Conservation (phyloP, 1,284 basidiomycete species). For the Anthracocystis walkeri region DNA sequence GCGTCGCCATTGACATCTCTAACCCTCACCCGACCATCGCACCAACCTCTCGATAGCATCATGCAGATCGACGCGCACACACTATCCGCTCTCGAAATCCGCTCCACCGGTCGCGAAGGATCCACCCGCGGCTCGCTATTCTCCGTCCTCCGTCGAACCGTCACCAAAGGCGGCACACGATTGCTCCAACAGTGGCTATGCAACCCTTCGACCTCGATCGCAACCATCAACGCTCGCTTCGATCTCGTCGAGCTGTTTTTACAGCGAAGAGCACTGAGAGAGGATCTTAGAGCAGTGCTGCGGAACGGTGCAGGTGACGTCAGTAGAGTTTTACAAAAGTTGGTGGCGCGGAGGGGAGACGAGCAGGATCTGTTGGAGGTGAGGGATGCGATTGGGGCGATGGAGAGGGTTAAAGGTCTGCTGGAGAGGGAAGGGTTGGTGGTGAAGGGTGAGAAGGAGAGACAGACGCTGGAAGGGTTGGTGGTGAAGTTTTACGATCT, state of each 20-base stretch:
- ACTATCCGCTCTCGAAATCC: constrained; percentile 62
- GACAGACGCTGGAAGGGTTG: constrained; percentile 13
- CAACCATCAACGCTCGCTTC: constrained; percentile 52
- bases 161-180: constrained; percentile 64
- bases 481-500: constrained; percentile 36
- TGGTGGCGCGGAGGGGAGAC: constrained; percentile 57
- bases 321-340: constrained; percentile 59
- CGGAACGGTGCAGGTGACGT: constrained; percentile 60
- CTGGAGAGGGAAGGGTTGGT: constrained; percentile 23
- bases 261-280: constrained; percentile 33
- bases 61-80: constrained; percentile 68
- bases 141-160: constrained; percentile 61
- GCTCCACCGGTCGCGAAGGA: constrained; percentile 44
- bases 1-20: constrained; percentile 18
- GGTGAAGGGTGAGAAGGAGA: background rate
- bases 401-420: constrained; percentile 22
- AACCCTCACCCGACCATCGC: constrained; percentile 15
- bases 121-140: constrained; percentile 60
- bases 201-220: constrained; percentile 56
- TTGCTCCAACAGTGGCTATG: constrained; percentile 63
- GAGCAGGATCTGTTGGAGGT: constrained; percentile 67
- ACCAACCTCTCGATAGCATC: constrained; percentile 19
- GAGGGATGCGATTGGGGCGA: constrained; percentile 57
- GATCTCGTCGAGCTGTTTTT: constrained; percentile 59
- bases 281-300: constrained; percentile 53